phyloP scores from a whole-genome alignment of 2,329 filamentous ascomycete species.

The Didymella pinodella region DNA sequence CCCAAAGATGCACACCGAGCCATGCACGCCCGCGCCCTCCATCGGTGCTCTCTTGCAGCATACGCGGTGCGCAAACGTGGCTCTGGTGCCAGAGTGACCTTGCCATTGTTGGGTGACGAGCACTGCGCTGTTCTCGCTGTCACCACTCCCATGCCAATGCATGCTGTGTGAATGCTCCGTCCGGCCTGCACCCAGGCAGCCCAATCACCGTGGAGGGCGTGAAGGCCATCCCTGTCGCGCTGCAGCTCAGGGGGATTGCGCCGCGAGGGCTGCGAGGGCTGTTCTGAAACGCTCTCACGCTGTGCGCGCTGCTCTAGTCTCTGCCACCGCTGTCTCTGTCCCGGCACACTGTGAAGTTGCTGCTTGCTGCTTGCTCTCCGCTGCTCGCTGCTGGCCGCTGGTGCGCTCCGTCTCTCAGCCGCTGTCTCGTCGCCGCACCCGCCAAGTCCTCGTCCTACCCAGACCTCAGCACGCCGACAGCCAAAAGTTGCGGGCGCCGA shows the following conservation, averaged over 20 bases:
- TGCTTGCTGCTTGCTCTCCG: not conserved
- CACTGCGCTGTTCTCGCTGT: not conserved
- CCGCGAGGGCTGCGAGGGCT: slow-evolving; percentile 3
- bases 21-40: not conserved
- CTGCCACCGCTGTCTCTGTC: slow-evolving; percentile 7
- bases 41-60: not conserved
- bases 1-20: not conserved
- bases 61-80: not conserved
- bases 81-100: not conserved
- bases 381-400: slow-evolving; percentile 1
- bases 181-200: slow-evolving; percentile 2
- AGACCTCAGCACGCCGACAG: slow-evolving; percentile 7
- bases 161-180: slow-evolving; percentile 12
- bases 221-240: slow-evolving; percentile 18
- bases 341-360: not conserved
- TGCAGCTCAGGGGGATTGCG: slow-evolving; percentile 20
- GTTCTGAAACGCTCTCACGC: slow-evolving; percentile 9
- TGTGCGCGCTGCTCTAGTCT: slow-evolving; percentile 4
- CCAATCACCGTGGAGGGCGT: slow-evolving; percentile 6
- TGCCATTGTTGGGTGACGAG: not conserved
- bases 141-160: not conserved
- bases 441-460: slow-evolving; percentile 14
- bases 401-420: slow-evolving; percentile 1
- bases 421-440: slow-evolving; percentile 6
- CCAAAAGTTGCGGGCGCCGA: slow-evolving; percentile 12